Evolutionary conservation across 2,329 filamentous ascomycete genomes (phyloP).

Genomic region (Ceratocystis ficicola): DNA sequence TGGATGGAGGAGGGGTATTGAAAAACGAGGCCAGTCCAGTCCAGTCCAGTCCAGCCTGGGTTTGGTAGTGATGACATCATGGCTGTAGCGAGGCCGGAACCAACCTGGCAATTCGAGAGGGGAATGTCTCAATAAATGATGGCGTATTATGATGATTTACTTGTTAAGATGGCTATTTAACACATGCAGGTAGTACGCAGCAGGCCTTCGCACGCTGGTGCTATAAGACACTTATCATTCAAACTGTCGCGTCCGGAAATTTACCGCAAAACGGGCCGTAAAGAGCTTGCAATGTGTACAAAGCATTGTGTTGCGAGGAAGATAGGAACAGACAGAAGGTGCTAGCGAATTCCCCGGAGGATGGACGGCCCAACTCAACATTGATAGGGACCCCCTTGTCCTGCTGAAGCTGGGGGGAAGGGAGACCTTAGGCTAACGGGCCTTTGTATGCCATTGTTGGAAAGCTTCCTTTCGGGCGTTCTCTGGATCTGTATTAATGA

Average conservation of each 20-base stretch:
- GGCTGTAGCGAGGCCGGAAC: not conserved
- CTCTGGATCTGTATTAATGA: not conserved
- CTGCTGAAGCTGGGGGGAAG: not conserved
- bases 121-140: not conserved
- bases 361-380: not conserved
- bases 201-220: not conserved
- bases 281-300: not conserved
- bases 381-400: not conserved
- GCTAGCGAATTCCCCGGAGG: not conserved
- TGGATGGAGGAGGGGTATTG: not conserved
- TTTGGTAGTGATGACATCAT: slow-evolving; percentile 9
- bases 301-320: not conserved
- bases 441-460: not conserved
- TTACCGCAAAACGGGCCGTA: slow-evolving; percentile 13
- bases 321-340: not conserved
- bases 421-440: not conserved
- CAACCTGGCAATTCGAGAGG: not conserved
- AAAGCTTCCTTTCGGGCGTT: not conserved
- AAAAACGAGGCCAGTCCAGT: slow-evolving; percentile 10
- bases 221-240: not conserved
- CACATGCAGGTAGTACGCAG: not conserved
- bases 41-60: not conserved
- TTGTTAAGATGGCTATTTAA: not conserved
- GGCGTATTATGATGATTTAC: not conserved
- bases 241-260: not conserved